phyloP scores from a whole-genome alignment of 345 rosid species.

The Carallia brachiata region DNA sequence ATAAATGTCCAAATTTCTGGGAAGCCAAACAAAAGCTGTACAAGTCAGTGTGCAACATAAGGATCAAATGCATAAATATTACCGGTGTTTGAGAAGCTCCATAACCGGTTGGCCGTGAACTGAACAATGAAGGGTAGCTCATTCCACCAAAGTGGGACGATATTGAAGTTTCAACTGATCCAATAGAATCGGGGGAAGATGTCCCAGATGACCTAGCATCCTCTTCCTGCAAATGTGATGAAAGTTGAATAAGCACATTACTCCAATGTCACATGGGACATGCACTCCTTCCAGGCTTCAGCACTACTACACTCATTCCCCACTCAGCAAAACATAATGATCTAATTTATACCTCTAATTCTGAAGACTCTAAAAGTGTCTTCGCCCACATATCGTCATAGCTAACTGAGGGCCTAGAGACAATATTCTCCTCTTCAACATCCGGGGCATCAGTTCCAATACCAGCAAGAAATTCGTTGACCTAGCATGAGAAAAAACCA shows the following conservation, averaged over 20 bases:
- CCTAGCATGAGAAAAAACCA: constrained; percentile 43
- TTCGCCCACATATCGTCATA: constrained; percentile 99
- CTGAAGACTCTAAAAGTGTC: constrained; percentile 84
- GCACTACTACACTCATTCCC: neutral
- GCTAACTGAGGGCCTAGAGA: constrained; percentile 85
- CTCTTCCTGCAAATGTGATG: constrained; percentile 62
- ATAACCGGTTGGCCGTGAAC: constrained; percentile 69
- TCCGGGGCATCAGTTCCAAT: constrained; percentile 99
- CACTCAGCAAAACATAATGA: neutral
- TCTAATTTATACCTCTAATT: constrained; percentile 55
- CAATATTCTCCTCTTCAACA: constrained; percentile 89
- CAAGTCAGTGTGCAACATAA: neutral
- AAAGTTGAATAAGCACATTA: constrained; percentile 1
- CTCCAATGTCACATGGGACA: constrained; percentile 9
- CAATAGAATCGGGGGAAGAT: constrained; percentile 90
- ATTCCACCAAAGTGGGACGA: constrained; percentile 99
- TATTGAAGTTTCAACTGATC: constrained; percentile 95
- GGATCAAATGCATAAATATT: constrained; percentile 10
- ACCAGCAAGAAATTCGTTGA: constrained; percentile 93
- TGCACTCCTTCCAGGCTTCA: constrained; percentile 2
- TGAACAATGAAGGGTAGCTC: constrained; percentile 93
- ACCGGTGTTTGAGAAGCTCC: constrained; percentile 62
- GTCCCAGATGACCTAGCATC: constrained; percentile 93
- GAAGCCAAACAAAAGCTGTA: neutral
- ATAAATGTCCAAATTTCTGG: neutral